Evolutionary conservation across 129 eudicot genomes (phyloP).

Genomic region (Logfia minima): DNA sequence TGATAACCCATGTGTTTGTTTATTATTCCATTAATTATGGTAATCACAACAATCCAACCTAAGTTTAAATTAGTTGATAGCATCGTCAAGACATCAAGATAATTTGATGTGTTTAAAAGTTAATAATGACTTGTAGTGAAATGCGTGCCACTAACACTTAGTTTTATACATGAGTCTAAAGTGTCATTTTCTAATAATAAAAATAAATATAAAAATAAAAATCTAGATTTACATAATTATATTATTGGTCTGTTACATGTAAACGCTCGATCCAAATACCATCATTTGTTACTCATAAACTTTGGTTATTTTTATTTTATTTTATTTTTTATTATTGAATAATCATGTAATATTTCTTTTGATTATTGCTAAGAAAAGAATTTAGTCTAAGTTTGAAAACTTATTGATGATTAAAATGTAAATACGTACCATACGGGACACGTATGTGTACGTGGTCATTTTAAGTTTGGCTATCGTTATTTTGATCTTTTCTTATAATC

Average conservation of each 20-base stretch:
- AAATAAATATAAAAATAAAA: background rate
- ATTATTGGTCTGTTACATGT: slow-evolving; percentile 8
- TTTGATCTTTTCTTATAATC: background rate
- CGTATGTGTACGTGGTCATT: background rate
- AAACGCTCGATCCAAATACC: background rate
- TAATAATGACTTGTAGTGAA: too few species aligned
- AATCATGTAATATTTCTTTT: background rate
- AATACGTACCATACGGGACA: background rate
- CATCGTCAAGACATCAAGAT: too few species aligned
- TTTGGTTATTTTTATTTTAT: background rate
- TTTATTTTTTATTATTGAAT: too few species aligned
- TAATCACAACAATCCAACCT: too few species aligned
- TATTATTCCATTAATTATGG: too few species aligned
- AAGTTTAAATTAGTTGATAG: too few species aligned
- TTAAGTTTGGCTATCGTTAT: background rate
- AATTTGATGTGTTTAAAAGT: too few species aligned
- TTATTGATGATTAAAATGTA: background rate
- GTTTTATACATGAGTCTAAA: slow-evolving; percentile 18
- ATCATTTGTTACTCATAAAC: too few species aligned
- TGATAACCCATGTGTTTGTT: too few species aligned
- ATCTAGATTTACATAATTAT: background rate
- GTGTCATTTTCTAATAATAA: slow-evolving; percentile 15
- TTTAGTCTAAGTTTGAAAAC: background rate
- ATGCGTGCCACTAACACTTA: too few species aligned
- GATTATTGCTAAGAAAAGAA: background rate